These are phyloP conservation scores for Dendrocalamus latiflorus DNA, from an alignment of 202 grass and related monocot genomes.

Conservation along the genomic window DNA sequence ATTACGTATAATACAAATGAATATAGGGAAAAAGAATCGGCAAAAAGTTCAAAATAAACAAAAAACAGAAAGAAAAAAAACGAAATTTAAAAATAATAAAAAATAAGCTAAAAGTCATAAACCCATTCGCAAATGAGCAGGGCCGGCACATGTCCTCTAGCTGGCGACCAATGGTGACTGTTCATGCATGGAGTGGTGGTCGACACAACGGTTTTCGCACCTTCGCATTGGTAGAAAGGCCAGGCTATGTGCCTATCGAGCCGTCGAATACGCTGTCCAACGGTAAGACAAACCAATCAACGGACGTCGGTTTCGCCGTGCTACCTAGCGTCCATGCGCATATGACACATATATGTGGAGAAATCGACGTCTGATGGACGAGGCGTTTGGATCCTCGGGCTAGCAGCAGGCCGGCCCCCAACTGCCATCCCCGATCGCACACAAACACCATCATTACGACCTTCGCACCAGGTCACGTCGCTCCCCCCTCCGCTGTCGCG, in stretches of 20 bases:
- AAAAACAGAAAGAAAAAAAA: no score
- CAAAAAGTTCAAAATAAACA: no score
- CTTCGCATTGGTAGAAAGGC: not conserved
- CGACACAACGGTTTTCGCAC: not conserved
- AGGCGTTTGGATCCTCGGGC: not conserved
- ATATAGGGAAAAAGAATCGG: no score
- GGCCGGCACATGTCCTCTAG: not conserved
- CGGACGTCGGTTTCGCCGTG: slow-evolving; percentile 1
- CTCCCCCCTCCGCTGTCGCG: slow-evolving; percentile 7
- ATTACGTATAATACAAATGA: no score
- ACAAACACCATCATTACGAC: not conserved
- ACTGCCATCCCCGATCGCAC: not conserved
- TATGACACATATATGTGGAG: not conserved
- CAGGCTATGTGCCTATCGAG: not conserved
- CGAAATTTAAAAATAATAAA: no score
- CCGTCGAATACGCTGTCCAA: not conserved
- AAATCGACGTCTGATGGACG: not conserved
- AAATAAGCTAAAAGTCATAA: no score
- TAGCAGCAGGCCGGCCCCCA: not conserved
- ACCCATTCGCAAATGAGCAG: no score
- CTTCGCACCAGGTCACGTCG: slow-evolving; percentile 16
- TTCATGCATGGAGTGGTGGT: not conserved
- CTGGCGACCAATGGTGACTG: not conserved
- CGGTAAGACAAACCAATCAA: not conserved
- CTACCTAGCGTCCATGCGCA: not conserved